These are phyloP conservation scores for Zygotorulaspora chibaensis DNA, from an alignment of 805 yeast genomes.

Conservation along the genomic window DNA sequence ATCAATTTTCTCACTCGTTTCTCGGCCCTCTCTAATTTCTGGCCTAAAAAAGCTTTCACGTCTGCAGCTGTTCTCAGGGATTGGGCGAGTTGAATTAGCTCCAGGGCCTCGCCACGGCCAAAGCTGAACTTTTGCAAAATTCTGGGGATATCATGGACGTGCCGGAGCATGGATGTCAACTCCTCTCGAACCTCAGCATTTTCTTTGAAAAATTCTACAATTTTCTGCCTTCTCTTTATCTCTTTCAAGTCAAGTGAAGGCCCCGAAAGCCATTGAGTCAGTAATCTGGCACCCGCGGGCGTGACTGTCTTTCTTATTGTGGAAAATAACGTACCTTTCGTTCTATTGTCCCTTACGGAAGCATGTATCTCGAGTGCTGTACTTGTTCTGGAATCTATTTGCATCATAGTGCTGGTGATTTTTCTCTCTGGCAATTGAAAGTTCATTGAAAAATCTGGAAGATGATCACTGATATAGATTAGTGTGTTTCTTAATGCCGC, in stretches of 20 bases:
- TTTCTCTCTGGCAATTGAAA: conserved; percentile 65
- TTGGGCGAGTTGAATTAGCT: conserved; percentile 42
- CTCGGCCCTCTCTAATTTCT: conserved; percentile 21
- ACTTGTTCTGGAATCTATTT: conserved; percentile 75
- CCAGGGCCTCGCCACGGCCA: conserved; percentile 43
- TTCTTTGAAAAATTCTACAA: conserved; percentile 43
- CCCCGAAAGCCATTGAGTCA: conserved; percentile 75
- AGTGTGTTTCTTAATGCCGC: conserved; percentile 60
- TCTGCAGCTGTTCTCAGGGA: conserved; percentile 38
- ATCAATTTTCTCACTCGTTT: conserved; percentile 27
- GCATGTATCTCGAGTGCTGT: conserved; percentile 68
- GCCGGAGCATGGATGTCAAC: conserved; percentile 38
- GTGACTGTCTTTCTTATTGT: conserved; percentile 73
- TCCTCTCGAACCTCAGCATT: conserved; percentile 30
- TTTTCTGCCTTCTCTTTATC: conserved; percentile 51
- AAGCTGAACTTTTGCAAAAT: conserved; percentile 56
- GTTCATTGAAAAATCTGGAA: conserved; percentile 62
- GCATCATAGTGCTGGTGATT: conserved; percentile 51
- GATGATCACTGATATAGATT: conserved; percentile 64
- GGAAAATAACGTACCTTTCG: conserved; percentile 67
- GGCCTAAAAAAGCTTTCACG: conserved; percentile 7
- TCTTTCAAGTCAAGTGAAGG: conserved; percentile 63
- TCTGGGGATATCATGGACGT: conserved; percentile 54
- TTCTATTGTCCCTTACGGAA: conserved; percentile 52
- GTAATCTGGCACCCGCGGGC: conserved; percentile 72